Conservation (phyloP, 805 yeast species). For the Komagataella kurtzmanii region DNA sequence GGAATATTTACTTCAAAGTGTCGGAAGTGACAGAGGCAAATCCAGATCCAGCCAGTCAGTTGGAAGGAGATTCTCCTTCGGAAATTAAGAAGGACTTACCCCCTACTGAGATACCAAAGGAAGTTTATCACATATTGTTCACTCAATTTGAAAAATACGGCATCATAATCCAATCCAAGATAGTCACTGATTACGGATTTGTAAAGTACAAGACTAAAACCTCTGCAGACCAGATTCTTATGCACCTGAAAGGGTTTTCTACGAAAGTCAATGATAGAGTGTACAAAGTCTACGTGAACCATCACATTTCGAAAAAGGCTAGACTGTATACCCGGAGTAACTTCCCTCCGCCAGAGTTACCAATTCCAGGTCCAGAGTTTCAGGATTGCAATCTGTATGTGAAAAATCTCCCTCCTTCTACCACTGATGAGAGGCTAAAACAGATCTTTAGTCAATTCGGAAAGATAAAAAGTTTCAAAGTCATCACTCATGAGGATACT, state of each 20-base stretch:
- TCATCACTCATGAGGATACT: slow-evolving; percentile 31
- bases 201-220: slow-evolving; percentile 44
- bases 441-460: slow-evolving; percentile 33
- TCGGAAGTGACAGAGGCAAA: neutral
- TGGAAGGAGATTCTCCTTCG: neutral
- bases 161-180: slow-evolving; percentile 28
- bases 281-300: slow-evolving; percentile 34
- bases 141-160: slow-evolving; percentile 23
- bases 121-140: slow-evolving; percentile 15
- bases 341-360: slow-evolving; percentile 24
- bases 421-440: slow-evolving; percentile 39
- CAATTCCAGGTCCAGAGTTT: slow-evolving; percentile 30
- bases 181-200: slow-evolving; percentile 48
- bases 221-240: slow-evolving; percentile 52
- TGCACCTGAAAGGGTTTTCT: slow-evolving; percentile 14
- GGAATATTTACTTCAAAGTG: slow-evolving; percentile 32
- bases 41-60: neutral
- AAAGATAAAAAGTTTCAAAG: slow-evolving; percentile 36
- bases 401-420: slow-evolving; percentile 41
- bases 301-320: slow-evolving; percentile 53
- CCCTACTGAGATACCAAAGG: slow-evolving; percentile 22
- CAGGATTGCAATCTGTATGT: slow-evolving; percentile 69
- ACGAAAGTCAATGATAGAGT: slow-evolving; percentile 4
- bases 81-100: slow-evolving; percentile 12
- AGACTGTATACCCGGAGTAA: slow-evolving; percentile 44